Evolutionary conservation across 306 rosid species (phyloP).

Genomic region (Biancaea sappan): DNA sequence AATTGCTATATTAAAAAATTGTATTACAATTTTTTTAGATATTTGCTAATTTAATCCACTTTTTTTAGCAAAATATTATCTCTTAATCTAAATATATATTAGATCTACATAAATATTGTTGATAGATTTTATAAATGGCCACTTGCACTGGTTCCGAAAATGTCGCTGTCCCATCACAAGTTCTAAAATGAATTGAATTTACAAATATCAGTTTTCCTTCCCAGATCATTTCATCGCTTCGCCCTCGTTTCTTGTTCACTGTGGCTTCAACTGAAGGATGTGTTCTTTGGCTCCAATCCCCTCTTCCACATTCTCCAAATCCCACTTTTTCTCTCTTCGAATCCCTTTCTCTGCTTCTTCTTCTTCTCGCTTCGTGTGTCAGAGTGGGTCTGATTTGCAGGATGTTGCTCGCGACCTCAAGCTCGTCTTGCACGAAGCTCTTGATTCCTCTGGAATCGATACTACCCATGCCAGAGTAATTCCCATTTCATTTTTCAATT

Average conservation of each 20-base stretch:
- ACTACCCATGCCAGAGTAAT: conserved; percentile 75
- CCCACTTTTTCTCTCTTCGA: conserved; percentile 37
- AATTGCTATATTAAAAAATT: too few species aligned
- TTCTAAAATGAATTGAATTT: too few species aligned
- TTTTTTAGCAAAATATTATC: too few species aligned
- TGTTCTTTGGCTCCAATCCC: conserved; percentile 21
- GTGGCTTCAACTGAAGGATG: neutral
- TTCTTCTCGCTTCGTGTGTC: conserved; percentile 45
- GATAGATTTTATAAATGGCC: too few species aligned
- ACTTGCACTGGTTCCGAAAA: too few species aligned
- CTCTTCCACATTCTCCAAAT: conserved; percentile 39
- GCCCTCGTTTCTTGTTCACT: too few species aligned
- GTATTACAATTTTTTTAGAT: too few species aligned
- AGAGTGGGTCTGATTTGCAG: conserved; percentile 33
- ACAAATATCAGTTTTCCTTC: neutral
- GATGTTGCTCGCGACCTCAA: conserved; percentile 44
- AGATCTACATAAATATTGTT: too few species aligned
- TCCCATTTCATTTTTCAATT: neutral
- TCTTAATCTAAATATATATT: too few species aligned
- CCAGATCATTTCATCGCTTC: too few species aligned
- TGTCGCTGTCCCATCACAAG: too few species aligned
- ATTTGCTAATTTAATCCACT: too few species aligned
- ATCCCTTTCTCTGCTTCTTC: neutral
- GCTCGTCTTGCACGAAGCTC: conserved; percentile 72
- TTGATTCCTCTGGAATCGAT: conserved; percentile 77